Evolutionary conservation across 2,329 filamentous ascomycete genomes (phyloP).

Genomic region (Colletotrichum sp.): DNA sequence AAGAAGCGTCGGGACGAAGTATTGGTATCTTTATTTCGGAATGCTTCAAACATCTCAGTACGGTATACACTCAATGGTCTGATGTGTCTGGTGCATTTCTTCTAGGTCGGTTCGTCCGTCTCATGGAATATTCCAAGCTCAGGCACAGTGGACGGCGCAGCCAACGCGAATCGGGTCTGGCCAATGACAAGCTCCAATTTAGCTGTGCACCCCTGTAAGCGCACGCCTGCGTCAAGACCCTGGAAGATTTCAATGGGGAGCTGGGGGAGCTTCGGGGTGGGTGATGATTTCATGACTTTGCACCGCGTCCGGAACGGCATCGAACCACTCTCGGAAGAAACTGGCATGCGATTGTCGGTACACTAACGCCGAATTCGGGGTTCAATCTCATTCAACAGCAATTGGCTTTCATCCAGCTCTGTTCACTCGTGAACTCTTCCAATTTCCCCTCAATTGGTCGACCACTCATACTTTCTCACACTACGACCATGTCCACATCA

Average conservation of each 20-base stretch:
- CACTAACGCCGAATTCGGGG: slow-evolving; percentile 5
- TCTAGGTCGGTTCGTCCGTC: neutral
- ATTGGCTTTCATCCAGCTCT: slow-evolving; percentile 1
- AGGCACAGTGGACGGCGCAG: neutral
- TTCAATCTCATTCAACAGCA: neutral
- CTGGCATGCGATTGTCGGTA: neutral
- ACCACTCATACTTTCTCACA: neutral
- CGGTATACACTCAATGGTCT: neutral
- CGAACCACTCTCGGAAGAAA: slow-evolving; percentile 14
- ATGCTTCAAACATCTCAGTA: neutral
- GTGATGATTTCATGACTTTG: slow-evolving; percentile 21
- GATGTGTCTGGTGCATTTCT: neutral
- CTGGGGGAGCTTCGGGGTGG: slow-evolving; percentile 11
- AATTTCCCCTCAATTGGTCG: neutral
- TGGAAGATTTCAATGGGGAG: slow-evolving; percentile 6
- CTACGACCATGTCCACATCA: slow-evolving; percentile 51
- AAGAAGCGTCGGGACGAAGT: neutral
- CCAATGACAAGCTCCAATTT: slow-evolving; percentile 10
- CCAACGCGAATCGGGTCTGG: neutral
- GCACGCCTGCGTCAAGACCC: neutral
- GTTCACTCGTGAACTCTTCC: neutral
- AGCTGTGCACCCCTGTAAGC: neutral
- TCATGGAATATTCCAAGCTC: neutral
- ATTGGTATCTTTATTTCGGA: neutral
- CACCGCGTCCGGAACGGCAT: slow-evolving; percentile 13